Percentiles rank a stretch among this genome's conserved stretches.
These are phyloP conservation scores for Acanthamoeba rhysodes DNA, from an alignment of 208 protist species.

Conservation along the genomic window DNA sequence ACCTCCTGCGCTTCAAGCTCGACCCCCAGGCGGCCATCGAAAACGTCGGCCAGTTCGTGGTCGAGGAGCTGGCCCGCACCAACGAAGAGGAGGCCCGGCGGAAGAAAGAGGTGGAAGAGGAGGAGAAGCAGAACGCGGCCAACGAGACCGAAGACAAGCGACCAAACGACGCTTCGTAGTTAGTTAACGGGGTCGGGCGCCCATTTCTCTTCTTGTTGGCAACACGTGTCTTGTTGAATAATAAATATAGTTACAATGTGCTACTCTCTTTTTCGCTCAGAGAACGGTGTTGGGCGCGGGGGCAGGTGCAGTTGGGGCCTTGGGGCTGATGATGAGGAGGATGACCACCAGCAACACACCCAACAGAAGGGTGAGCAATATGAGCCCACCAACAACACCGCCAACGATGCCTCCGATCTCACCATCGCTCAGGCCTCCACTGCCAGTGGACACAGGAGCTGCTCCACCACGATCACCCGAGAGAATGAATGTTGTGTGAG, in stretches of 20 bases:
- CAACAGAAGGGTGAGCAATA: background rate
- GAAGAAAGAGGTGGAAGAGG: too few species aligned
- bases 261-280: background rate
- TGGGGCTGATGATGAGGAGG: conserved; percentile 26
- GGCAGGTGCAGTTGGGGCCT: background rate
- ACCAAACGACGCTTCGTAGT: too few species aligned
- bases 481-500: background rate
- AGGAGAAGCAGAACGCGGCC: too few species aligned
- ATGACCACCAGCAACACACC: background rate
- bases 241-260: too few species aligned
- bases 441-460: background rate
- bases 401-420: conserved; percentile 31
- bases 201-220: too few species aligned
- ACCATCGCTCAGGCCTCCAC: background rate
- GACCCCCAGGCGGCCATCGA: background rate
- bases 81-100: too few species aligned
- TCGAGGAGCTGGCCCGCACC: too few species aligned
- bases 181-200: too few species aligned
- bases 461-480: background rate
- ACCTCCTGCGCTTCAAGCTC: background rate
- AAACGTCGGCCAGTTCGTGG: background rate
- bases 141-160: too few species aligned
- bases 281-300: background rate
- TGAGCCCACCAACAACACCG: conserved; percentile 9
- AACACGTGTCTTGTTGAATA: too few species aligned